phyloP scores from a whole-genome alignment of 495 filamentous ascomycete species.

The Lasiosphaeria hispida region DNA sequence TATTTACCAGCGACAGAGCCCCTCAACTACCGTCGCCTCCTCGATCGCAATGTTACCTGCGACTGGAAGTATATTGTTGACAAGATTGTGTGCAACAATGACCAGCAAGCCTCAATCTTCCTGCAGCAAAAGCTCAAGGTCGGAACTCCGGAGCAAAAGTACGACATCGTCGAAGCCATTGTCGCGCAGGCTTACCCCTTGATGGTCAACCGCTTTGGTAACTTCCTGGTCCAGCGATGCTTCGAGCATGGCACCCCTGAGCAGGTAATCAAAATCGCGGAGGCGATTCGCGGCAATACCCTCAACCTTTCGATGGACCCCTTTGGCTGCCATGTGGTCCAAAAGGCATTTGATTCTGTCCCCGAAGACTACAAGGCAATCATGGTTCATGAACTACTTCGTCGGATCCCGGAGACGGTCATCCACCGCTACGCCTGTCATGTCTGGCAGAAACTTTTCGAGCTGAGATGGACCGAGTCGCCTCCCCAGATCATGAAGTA shows the following conservation, averaged over 20 bases:
- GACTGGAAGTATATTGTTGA: constrained; percentile 99
- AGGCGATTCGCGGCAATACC: constrained; percentile 92
- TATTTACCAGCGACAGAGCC: constrained; percentile 87
- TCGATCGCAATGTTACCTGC: constrained; percentile 94
- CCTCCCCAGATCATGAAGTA: constrained; percentile 98
- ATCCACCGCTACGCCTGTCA: constrained; percentile 98
- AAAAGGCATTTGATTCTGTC: constrained; percentile 97
- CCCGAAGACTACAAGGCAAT: constrained; percentile 96
- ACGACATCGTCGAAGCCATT: constrained; percentile 94
- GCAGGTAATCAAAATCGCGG: constrained; percentile 91
- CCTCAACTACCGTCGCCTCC: constrained; percentile 92
- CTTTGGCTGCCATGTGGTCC: constrained; percentile 96
- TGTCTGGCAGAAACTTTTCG: constrained; percentile 99
- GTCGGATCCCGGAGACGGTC: constrained; percentile 95
- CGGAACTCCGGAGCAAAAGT: constrained; percentile 91
- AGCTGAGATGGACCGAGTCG: constrained; percentile 89
- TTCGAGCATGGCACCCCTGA: constrained; percentile 97
- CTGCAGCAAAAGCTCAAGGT: constrained; percentile 98
- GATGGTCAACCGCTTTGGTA: constrained; percentile 98
- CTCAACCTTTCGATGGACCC: constrained; percentile 95
- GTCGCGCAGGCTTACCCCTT: constrained; percentile 91
- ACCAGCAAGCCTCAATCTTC: constrained; percentile 98
- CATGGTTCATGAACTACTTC: constrained; percentile 96
- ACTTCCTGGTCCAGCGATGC: constrained; percentile 96
- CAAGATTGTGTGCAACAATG: constrained; percentile 98